These are phyloP conservation scores for Aquanectria penicillioides DNA, from an alignment of 2,329 filamentous ascomycete genomes.

Conservation along the genomic window DNA sequence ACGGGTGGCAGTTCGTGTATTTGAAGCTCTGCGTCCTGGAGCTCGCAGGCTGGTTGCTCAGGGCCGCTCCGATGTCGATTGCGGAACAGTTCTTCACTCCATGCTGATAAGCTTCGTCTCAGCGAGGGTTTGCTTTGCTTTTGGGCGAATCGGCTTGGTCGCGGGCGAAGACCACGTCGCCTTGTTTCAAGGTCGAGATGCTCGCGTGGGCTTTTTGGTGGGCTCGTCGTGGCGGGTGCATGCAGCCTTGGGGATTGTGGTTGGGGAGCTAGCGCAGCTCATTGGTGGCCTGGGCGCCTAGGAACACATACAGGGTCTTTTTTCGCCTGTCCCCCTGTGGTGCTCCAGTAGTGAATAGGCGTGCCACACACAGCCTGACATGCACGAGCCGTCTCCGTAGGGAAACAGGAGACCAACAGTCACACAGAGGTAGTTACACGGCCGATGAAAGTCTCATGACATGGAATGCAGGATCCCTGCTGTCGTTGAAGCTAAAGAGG, in stretches of 20 bases:
- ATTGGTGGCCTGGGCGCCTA: conserved; percentile 34
- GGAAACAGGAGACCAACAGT: too few species aligned
- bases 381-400: too few species aligned
- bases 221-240: conserved; percentile 26
- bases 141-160: conserved; percentile 5
- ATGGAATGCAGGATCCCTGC: too few species aligned
- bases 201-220: conserved; percentile 20
- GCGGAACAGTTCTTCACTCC: conserved; percentile 26
- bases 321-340: conserved; percentile 17
- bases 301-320: conserved; percentile 16
- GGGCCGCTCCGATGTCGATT: conserved; percentile 38
- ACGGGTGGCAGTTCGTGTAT: neutral
- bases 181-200: conserved; percentile 8
- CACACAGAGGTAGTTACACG: too few species aligned
- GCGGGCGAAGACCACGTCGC: neutral
- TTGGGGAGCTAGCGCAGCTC: conserved; percentile 27
- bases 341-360: too few species aligned
- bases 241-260: conserved; percentile 30
- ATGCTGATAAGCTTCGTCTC: conserved; percentile 25
- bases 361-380: too few species aligned
- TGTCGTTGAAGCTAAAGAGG: too few species aligned
- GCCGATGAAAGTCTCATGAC: too few species aligned
- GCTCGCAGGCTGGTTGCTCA: conserved; percentile 27
- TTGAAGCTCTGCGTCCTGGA: conserved; percentile 20
- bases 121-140: conserved; percentile 8